Base-by-base conservation (phyloP, 2,329 filamentous ascomycete genomes). In the Ceratocystis papillata region DNA sequence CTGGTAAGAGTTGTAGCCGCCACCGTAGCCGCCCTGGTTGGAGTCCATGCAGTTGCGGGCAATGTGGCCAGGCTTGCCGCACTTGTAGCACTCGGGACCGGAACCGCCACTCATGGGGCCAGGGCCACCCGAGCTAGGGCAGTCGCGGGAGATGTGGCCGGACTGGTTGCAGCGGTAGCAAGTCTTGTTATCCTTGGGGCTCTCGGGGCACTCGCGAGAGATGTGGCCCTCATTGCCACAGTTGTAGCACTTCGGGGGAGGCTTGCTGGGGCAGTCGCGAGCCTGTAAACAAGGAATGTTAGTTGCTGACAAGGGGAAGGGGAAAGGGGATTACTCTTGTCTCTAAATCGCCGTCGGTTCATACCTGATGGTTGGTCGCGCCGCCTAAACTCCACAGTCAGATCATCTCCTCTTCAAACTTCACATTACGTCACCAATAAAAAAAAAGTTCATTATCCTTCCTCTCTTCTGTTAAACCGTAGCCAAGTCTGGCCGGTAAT, bases 21-120 rank as follows among this genome's bases (percentile, higher is more conserved):
- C 74, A 69, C 79, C 77, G 68, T 73, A 73, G 70, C 80, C 83
- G 72, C 82, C 77, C 70, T 73, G 77, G 68, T 81, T 81, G 68
- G 82, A 82, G 79, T 89, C 84, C 73, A 83, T 81, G 85, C 89
- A 94, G 83, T 91, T 91, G 73, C 89, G 90, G 72, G 94, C 93
- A 77, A 97, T 96, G 83, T 97, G 94, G 68, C 94, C 94, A 71
- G 91, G 83, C 81, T 96, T 89, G 70, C 92, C 92, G 79, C 94
- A 99, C 87, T 96, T 96, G 86, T 96, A 96, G 86, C 91, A 96
- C 79, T 96, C 88, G 71, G 87, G 82, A 66, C 78, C 75, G 70
- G 78, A 76, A 71, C 73, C 76, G 69, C 78, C 79, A 66, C 75
- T 75, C 70, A 77, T 79, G 70, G 77, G 78, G 71, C 77, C 77